Conservation (phyloP, 805 yeast genomes). For the Candida vartiovaarae region DNA sequence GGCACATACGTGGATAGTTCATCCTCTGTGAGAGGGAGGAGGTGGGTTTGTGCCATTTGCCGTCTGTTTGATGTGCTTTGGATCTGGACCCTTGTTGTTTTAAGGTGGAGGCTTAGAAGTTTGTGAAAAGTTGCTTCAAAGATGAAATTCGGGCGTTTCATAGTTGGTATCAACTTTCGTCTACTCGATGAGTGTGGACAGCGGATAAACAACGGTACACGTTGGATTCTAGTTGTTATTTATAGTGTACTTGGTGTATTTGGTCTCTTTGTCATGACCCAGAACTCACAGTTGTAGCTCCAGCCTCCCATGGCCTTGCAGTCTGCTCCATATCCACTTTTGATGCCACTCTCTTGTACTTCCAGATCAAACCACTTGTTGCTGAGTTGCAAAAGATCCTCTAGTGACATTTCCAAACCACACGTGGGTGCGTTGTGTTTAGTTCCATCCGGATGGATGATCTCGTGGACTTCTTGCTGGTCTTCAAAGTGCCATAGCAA, state of each 20-base stretch:
- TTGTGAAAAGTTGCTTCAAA: no score
- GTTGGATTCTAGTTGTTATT: neutral
- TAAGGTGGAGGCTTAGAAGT: no score
- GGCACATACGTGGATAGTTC: slow-evolving; percentile 14
- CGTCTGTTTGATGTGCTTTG: no score
- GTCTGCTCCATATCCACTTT: slow-evolving; percentile 50
- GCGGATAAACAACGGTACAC: neutral
- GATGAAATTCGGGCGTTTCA: neutral
- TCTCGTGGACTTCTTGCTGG: slow-evolving; percentile 28
- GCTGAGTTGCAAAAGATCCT: slow-evolving; percentile 44
- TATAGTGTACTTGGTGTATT: no score
- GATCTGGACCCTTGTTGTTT: no score
- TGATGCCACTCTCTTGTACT: slow-evolving; percentile 35
- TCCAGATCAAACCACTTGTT: slow-evolving; percentile 44
- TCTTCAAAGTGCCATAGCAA: slow-evolving; percentile 67
- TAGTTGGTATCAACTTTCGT: neutral
- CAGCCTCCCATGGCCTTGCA: slow-evolving; percentile 43
- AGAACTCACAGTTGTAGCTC: slow-evolving; percentile 56
- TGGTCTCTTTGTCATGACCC: slow-evolving; percentile 45
- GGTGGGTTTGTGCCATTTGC: slow-evolving; percentile 6
- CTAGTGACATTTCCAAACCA: slow-evolving; percentile 55
- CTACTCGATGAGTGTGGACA: neutral
- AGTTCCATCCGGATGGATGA: slow-evolving; percentile 15
- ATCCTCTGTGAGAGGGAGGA: slow-evolving; percentile 18
- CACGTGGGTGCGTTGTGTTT: slow-evolving; percentile 29